Base-by-base conservation (phyloP, 495 filamentous ascomycete species). In the Talaromyces nanjingensis region DNA sequence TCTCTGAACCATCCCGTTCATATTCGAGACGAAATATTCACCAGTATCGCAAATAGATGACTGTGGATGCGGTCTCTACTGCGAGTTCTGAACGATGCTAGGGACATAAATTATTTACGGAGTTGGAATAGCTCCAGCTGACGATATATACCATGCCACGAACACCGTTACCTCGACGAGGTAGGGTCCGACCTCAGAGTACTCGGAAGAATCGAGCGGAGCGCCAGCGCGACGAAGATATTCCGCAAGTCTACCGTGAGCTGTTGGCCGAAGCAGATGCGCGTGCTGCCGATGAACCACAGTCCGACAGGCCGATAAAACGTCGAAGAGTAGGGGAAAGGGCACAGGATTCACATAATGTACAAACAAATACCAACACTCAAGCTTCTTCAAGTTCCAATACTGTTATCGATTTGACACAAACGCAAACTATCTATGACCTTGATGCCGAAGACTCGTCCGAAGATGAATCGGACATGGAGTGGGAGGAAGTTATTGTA, bases 401-500 rank as follows among this genome's bases (percentile, higher is more conserved):
- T 22, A 59, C 37, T 37, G 56, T 59, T 11, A 31, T 59, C n/a
- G 56, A 62, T 14, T 37, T 45, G 3, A 71, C 69, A 49, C 71
- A 73, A 54, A 42, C 76, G 24, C 78, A 81, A 64, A 79, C 74
- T 6, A 67, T 76, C 4, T 80, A 80, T 65, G 78, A 82, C 37
- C 80, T 79, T 12, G 72, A 73, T 16, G 71, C 71, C 20, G 72
- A 69, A 16, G 72, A 84, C n/a, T 70, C 72, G 6, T 71, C 71
- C n/a, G 72, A 70, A 11, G 73, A 84, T 20, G 88, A 87, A 47
- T 86, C 82, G 63, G 87, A 91, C 61, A 73, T 85, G 63, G 86
- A 87, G 47, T 92, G 87, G 86, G 90, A 92, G 73, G 87, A 89
- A 65, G 83, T 91, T 5, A 81, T 83, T 63, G 73, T 89, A 20